Percentiles rank a stretch among this genome's conserved stretches.
phyloP scores from a whole-genome alignment of 441 rosid species.

The Hura crepitans region DNA sequence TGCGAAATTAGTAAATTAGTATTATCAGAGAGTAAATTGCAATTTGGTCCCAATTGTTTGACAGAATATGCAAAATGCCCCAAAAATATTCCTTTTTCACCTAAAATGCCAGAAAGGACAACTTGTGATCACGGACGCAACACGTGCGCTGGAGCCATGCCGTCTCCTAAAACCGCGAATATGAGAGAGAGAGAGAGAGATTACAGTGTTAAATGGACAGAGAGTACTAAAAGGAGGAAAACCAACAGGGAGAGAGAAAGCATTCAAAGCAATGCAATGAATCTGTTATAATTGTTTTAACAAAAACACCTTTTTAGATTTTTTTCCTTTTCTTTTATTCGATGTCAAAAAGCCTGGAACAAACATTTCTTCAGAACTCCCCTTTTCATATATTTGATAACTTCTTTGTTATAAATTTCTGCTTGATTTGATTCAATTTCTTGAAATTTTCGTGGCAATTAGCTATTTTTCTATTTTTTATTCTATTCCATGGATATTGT shows the following conservation, averaged over 20 bases:
- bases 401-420: background rate
- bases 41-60: slow-evolving; percentile 1
- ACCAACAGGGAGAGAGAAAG: slow-evolving; percentile 2
- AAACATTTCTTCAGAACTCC: slow-evolving; percentile 6
- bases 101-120: background rate
- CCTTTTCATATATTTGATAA: background rate
- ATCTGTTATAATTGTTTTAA: slow-evolving; percentile 18
- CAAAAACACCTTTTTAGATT: slow-evolving; percentile 8
- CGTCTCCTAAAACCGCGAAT: slow-evolving; percentile 16
- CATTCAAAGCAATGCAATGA: background rate
- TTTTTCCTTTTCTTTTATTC: slow-evolving; percentile 1
- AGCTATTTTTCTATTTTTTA: background rate
- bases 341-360: background rate
- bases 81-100: background rate
- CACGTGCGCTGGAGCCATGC: slow-evolving; percentile 22
- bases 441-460: background rate
- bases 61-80: background rate
- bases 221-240: background rate
- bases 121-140: slow-evolving; percentile 14
- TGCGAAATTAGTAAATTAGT: background rate
- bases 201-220: slow-evolving; percentile 15
- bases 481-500: slow-evolving; percentile 3
- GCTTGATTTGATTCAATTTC: slow-evolving; percentile 5
- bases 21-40: background rate
- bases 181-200: background rate